Evolutionary conservation across 179 eudicot species (phyloP).

Genomic region (Sideroxylon spinosum): DNA sequence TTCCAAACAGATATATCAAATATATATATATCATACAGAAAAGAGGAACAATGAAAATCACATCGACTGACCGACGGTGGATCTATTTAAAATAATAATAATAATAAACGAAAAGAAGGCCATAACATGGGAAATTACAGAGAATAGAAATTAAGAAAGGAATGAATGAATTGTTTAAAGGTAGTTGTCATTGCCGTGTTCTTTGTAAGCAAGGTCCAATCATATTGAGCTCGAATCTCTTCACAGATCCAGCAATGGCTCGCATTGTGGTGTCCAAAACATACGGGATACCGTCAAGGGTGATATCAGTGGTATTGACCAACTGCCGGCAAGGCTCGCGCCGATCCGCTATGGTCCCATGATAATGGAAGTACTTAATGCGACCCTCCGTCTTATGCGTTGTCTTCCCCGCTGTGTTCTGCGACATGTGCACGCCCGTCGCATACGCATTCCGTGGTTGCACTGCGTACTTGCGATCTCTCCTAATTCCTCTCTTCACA

Average conservation of each 20-base stretch:
- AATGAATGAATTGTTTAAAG: background rate
- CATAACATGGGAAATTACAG: background rate
- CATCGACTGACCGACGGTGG: background rate
- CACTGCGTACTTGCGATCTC: constrained; percentile 69
- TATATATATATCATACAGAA: background rate
- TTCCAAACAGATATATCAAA: no score
- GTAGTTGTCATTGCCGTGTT: constrained; percentile 35
- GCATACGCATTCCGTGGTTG: constrained; percentile 70
- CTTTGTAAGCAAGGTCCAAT: constrained; percentile 51
- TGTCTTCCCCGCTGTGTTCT: constrained; percentile 50
- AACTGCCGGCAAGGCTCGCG: constrained; percentile 56
- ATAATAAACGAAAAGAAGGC: background rate
- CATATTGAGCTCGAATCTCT: constrained; percentile 53
- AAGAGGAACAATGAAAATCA: no score
- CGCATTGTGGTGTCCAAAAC: constrained; percentile 47
- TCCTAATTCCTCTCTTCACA: constrained; percentile 45
- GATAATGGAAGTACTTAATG: constrained; percentile 72
- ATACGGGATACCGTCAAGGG: constrained; percentile 44
- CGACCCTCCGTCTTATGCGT: constrained; percentile 34
- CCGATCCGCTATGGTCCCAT: constrained; percentile 60
- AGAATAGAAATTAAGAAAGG: background rate
- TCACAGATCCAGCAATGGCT: constrained; percentile 40
- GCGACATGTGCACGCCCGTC: constrained; percentile 73
- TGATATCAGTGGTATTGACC: constrained; percentile 27
- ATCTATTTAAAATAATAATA: no score